Evolutionary conservation across 2,329 filamentous ascomycete genomes (phyloP).

Genomic region (Penicillium frequentans): DNA sequence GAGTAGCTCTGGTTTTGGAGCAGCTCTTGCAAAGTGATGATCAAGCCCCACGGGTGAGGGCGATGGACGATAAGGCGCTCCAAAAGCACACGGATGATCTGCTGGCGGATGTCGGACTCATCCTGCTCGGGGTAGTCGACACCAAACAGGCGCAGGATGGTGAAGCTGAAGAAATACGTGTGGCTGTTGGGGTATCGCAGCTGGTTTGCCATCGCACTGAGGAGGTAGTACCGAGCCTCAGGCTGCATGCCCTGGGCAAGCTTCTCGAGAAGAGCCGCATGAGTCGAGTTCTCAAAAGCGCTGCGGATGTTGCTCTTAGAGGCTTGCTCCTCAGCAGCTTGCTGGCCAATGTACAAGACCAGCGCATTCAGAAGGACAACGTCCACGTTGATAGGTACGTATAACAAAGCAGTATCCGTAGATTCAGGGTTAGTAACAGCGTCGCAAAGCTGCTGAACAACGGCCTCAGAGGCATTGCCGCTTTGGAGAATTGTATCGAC

Average conservation of each 20-base stretch:
- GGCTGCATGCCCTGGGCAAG: constrained; percentile 72
- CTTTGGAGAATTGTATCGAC: constrained; percentile 54
- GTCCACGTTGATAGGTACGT: constrained; percentile 68
- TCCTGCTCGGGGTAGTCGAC: constrained; percentile 68
- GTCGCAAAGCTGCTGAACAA: constrained; percentile 71
- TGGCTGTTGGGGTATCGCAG: constrained; percentile 85
- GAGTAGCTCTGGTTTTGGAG: constrained; percentile 87
- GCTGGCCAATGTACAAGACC: constrained; percentile 76
- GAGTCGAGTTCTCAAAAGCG: constrained; percentile 66
- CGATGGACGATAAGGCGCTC: constrained; percentile 86
- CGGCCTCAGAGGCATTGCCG: constrained; percentile 67
- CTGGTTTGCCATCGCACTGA: constrained; percentile 86
- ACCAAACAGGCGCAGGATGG: constrained; percentile 81
- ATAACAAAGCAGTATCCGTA: constrained; percentile 64
- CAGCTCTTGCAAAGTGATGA: constrained; percentile 84
- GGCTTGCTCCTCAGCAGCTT: constrained; percentile 62
- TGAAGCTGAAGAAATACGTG: constrained; percentile 89
- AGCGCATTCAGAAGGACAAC: constrained; percentile 74
- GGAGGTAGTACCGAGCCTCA: constrained; percentile 79
- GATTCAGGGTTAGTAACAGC: constrained; percentile 63
- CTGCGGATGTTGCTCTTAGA: constrained; percentile 57
- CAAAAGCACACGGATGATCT: constrained; percentile 83
- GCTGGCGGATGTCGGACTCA: constrained; percentile 80
- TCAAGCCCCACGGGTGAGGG: constrained; percentile 93
- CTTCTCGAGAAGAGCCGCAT: constrained; percentile 71